phyloP scores from a whole-genome alignment of 345 rosid genomes.

The Dipteronia sinensis region DNA sequence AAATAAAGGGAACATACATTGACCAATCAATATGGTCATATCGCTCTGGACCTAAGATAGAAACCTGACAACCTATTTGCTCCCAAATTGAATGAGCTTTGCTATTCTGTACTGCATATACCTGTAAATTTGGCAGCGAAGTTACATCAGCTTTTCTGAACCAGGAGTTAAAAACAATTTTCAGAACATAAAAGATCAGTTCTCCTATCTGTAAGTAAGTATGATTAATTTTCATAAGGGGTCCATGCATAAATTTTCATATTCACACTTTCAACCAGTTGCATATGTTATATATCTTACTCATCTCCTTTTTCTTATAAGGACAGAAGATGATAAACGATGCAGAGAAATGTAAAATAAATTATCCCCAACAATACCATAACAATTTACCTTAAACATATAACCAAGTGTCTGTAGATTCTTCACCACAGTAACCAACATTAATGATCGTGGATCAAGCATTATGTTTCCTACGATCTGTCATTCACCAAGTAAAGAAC shows the following conservation, averaged over 20 bases:
- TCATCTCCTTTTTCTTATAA: constrained; percentile 4
- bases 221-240: neutral
- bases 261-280: neutral
- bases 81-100: constrained; percentile 65
- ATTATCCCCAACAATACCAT: constrained; percentile 13
- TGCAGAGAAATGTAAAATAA: neutral
- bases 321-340: neutral
- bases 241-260: neutral
- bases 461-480: constrained; percentile 84
- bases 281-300: neutral
- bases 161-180: constrained; percentile 13
- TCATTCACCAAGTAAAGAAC: constrained; percentile 28
- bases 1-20: constrained; percentile 50
- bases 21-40: constrained; percentile 78
- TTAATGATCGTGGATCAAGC: constrained; percentile 65
- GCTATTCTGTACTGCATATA: constrained; percentile 63
- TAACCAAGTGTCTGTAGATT: constrained; percentile 87
- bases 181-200: neutral
- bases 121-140: constrained; percentile 52
- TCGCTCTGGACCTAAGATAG: constrained; percentile 50
- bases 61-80: constrained; percentile 54
- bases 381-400: constrained; percentile 57
- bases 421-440: constrained; percentile 77
- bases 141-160: constrained; percentile 39
- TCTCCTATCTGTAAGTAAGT: constrained; percentile 8